Percentiles rank a stretch among this genome's conserved stretches.
Conservation (phyloP, 2,329 filamentous ascomycete species). For the Colletotrichum tropicale region DNA sequence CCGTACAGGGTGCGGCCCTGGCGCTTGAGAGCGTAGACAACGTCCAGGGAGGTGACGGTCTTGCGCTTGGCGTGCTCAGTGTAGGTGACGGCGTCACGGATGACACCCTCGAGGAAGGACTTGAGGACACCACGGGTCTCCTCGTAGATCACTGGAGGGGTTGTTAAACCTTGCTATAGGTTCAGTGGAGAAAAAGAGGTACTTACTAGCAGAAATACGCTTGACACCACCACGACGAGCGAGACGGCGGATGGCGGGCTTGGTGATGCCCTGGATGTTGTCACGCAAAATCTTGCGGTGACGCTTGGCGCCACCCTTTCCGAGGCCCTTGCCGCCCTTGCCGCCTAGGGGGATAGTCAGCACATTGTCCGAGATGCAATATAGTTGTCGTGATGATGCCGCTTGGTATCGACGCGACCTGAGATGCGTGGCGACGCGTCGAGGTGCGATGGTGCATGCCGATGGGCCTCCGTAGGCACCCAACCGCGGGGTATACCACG, state of each 20-base stretch:
- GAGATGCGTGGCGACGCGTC: neutral
- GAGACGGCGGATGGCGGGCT: conserved; percentile 98
- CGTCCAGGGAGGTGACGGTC: conserved; percentile 75
- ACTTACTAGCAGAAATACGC: conserved; percentile 95
- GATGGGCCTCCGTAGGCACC: neutral
- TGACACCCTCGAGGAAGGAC: conserved; percentile 79
- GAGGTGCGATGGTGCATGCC: neutral
- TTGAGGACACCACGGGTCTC: conserved; percentile 80
- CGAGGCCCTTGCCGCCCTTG: conserved; percentile 97
- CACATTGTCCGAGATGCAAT: neutral
- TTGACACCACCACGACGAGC: conserved; percentile 99
- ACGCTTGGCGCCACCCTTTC: conserved; percentile 98
- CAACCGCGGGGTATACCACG: neutral
- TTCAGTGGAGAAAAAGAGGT: neutral
- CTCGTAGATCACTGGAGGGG: conserved; percentile 72
- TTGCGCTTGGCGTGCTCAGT: conserved; percentile 83
- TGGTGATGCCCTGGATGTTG: conserved; percentile 99
- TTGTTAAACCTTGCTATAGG: conserved; percentile 17
- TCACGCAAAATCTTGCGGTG: conserved; percentile 99
- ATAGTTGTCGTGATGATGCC: neutral
- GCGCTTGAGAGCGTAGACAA: conserved; percentile 72
- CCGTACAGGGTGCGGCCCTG: conserved; percentile 82
- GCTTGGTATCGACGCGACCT: neutral
- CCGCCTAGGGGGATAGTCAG: conserved; percentile 62
- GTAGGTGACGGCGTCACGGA: conserved; percentile 79